Evolutionary conservation across 257 asterid species (phyloP).

Genomic region (Gentiana straminea): DNA sequence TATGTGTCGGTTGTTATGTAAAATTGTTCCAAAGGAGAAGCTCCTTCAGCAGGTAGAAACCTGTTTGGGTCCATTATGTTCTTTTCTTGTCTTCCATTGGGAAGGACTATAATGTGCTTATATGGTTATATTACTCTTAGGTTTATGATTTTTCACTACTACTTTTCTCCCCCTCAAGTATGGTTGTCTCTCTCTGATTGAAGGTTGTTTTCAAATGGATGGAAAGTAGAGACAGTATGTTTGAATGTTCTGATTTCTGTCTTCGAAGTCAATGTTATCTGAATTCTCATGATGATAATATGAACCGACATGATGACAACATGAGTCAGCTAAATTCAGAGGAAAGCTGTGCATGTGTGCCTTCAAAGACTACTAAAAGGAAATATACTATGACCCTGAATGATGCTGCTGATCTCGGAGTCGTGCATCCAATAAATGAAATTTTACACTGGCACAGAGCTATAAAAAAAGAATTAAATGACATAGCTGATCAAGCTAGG

Average conservation of each 20-base stretch:
- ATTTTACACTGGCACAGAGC: constrained; percentile 40
- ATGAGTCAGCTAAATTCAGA: constrained; percentile 5
- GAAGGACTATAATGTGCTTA: constrained; percentile 1
- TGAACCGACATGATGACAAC: not conserved
- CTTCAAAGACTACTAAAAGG: constrained; percentile 25
- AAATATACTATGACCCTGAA: constrained; percentile 11
- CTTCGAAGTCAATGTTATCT: constrained; percentile 9
- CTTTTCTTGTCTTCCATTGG: not conserved
- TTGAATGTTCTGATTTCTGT: constrained; percentile 11
- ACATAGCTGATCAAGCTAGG: constrained; percentile 28
- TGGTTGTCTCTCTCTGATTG: constrained; percentile 11
- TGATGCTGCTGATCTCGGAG: constrained; percentile 16
- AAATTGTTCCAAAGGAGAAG: constrained; percentile 33
- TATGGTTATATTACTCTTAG: not conserved
- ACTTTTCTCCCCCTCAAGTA: not conserved
- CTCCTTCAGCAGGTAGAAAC: constrained; percentile 42
- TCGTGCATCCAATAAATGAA: constrained; percentile 28
- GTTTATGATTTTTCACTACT: not conserved
- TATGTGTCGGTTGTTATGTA: constrained; percentile 26
- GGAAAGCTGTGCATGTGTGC: constrained; percentile 16
- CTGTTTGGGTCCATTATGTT: not conserved
- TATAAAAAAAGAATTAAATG: constrained; percentile 28
- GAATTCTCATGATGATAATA: constrained; percentile 10
- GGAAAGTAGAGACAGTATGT: constrained; percentile 14
- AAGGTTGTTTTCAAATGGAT: constrained; percentile 40